A percentile compares a stretch with the other conserved stretches of the same genome.
Conservation (phyloP, 768 basidiomycete genomes). For the Daedaleopsis sinensis region DNA sequence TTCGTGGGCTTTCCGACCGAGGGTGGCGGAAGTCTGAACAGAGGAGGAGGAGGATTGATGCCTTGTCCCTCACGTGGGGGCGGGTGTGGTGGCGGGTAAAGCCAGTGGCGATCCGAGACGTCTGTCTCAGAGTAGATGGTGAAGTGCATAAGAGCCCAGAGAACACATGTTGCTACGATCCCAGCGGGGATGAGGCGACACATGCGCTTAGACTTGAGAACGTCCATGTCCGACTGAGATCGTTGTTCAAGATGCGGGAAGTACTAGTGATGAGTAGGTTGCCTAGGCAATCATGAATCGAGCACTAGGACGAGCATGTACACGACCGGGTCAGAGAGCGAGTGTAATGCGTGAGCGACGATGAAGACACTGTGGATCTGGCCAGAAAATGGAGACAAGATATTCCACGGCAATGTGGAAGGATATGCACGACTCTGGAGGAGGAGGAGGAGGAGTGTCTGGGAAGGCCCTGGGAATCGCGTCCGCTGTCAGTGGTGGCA, state of each 20-base stretch:
- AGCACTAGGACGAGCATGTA: no score
- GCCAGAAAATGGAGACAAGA: no score
- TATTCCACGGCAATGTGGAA: no score
- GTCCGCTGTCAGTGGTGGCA: no score
- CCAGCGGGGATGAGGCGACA: constrained; percentile 14
- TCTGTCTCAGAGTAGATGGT: constrained; percentile 3
- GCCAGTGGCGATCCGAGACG: neutral
- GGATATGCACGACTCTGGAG: no score
- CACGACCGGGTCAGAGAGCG: no score
- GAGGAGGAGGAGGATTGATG: neutral
- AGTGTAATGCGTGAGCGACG: no score
- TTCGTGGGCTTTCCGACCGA: constrained; percentile 25
- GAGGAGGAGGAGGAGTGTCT: no score
- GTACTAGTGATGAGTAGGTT: no score
- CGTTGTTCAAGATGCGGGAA: no score
- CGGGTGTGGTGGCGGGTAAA: constrained; percentile 12
- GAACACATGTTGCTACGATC: constrained; percentile 3
- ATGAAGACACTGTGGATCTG: no score
- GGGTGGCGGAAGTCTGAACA: neutral
- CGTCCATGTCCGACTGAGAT: neutral
- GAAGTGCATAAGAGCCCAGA: constrained; percentile 12
- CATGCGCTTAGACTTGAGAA: neutral
- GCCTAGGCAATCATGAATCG: neutral
- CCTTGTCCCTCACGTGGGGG: neutral
- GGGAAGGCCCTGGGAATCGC: no score